phyloP scores from a whole-genome alignment of 805 yeast genomes.

The Candida piceae region DNA sequence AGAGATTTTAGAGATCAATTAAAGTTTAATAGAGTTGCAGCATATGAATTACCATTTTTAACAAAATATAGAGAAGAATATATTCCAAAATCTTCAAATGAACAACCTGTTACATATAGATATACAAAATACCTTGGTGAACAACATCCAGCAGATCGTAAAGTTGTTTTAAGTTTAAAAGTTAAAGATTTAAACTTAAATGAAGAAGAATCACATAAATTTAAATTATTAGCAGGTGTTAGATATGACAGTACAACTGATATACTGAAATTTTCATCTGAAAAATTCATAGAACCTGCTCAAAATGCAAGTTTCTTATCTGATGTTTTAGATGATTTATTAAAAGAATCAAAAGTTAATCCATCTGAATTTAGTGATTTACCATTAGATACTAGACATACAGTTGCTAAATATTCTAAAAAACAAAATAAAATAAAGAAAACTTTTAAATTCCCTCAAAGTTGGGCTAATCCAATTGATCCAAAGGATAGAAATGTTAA shows the following conservation, averaged over 20 bases:
- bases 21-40: conserved; percentile 75
- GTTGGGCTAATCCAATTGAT: conserved; percentile 73
- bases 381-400: conserved; percentile 77
- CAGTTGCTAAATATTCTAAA: conserved; percentile 38
- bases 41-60: conserved; percentile 86
- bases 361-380: conserved; percentile 64
- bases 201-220: conserved; percentile 58
- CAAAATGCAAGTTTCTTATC: conserved; percentile 79
- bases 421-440: conserved; percentile 37
- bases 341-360: conserved; percentile 60
- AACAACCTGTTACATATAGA: conserved; percentile 57
- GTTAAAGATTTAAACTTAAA: conserved; percentile 50
- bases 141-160: conserved; percentile 60
- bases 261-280: conserved; percentile 58
- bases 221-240: conserved; percentile 71
- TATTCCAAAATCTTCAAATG: conserved; percentile 37
- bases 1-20: conserved; percentile 71
- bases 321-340: conserved; percentile 54
- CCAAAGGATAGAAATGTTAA: conserved; percentile 48
- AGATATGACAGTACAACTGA: conserved; percentile 65
- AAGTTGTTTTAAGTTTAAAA: conserved; percentile 56
- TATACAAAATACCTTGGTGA: conserved; percentile 76
- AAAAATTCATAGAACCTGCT: conserved; percentile 66
- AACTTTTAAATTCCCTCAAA: conserved; percentile 59
- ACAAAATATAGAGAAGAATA: conserved; percentile 71